Evolutionary conservation across 176 grass and related monocot species (phyloP), one percentile per base, ranked within the genome.

Genomic region (Zoysia japonica): DNA sequence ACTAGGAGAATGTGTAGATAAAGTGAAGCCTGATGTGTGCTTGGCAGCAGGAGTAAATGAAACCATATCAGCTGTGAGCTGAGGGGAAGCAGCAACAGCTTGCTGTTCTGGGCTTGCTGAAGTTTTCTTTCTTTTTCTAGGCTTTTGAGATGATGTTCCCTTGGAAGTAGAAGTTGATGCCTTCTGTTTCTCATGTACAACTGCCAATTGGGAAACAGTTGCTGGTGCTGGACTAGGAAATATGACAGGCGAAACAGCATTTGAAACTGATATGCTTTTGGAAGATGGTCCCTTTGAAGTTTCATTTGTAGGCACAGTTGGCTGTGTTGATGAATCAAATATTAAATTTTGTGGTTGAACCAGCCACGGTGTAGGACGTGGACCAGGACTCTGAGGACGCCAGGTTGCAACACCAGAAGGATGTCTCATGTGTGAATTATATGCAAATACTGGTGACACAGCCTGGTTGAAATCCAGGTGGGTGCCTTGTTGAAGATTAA

Each of bases 61-160:
- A 56, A 61, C 47, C 52, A 84, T 56, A 75, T 92, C 90, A 44
- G 38, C 39, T 85, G 76, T 80, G 54, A 84, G 63, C 80, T 86
- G 83, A 74, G 80, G 67, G 52, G 72, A 70, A 79, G 59, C 75
- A 78, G 87, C 75, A 17, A 60, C 75, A 72, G 63, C 49, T 83
- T 87, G 77, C 50, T 72, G 85, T 72, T 86, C 92, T 49, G 82
- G 73, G 47, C 79, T 78, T 79, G 61, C 65, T 87, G 90, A 87
- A 84, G 67, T 86, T 87, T 99, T 96, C 80, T 96, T 99, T 77
- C 96, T 89, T 91, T 99, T 99, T 76, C 96, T 96, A 71, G 96
- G 65, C 78, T 96, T 95, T 68, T 88, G 86, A 67, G 90, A 75
- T 78, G 68, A 38, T 77, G 84, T 35, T 76, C 74, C 86, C 66